Percentiles rank a stretch among this genome's conserved stretches.
These are phyloP conservation scores for Immersiporthe knoxdaviesiana DNA, from an alignment of 2,329 filamentous ascomycete species.

Conservation along the genomic window DNA sequence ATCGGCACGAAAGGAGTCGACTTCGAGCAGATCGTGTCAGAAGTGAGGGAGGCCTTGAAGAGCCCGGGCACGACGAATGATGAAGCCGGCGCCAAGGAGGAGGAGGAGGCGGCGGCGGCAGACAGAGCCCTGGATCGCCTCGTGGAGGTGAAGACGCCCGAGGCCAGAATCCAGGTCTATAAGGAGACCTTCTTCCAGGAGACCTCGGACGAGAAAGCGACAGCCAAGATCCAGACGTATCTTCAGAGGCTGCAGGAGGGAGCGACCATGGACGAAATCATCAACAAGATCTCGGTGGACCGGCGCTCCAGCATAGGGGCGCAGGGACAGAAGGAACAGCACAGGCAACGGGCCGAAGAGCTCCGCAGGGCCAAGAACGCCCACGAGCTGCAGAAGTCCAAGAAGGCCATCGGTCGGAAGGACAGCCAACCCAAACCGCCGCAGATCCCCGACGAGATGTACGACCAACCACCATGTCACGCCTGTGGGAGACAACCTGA, in stretches of 20 bases:
- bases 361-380: slow-evolving; percentile 34
- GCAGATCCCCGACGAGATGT: slow-evolving; percentile 33
- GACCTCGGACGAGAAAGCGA: slow-evolving; percentile 30
- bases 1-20: slow-evolving; percentile 27
- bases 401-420: slow-evolving; percentile 30
- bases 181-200: slow-evolving; percentile 33
- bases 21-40: slow-evolving; percentile 29
- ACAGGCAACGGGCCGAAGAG: slow-evolving; percentile 36
- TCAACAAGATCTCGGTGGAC: slow-evolving; percentile 34
- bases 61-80: neutral
- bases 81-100: neutral
- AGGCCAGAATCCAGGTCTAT: slow-evolving; percentile 30
- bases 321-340: slow-evolving; percentile 35
- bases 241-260: slow-evolving; percentile 34
- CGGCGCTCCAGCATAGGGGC: slow-evolving; percentile 32
- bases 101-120: slow-evolving; percentile 4
- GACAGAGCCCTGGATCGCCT: slow-evolving; percentile 28
- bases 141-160: slow-evolving; percentile 28
- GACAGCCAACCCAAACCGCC: slow-evolving; percentile 24
- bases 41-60: slow-evolving; percentile 27
- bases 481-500: slow-evolving; percentile 33
- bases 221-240: slow-evolving; percentile 33
- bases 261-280: slow-evolving; percentile 35
- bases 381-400: slow-evolving; percentile 36
- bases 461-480: slow-evolving; percentile 35